Base-by-base conservation (phyloP, 108 stramenopile species). In the Pseudonitzschia pungens region DNA sequence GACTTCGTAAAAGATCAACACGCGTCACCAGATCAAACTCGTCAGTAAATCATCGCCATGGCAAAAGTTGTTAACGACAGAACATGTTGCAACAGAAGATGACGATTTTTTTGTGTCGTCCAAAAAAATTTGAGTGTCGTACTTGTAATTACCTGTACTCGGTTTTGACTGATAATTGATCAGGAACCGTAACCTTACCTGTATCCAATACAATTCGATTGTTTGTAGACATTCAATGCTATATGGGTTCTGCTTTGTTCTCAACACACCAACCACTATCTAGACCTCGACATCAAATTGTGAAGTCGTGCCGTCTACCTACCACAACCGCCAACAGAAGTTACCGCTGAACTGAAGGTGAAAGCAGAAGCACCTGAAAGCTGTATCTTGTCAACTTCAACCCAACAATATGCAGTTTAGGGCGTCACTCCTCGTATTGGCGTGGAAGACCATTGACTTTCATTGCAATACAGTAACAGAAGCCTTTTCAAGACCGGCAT, bases 401-500 rank as follows among this genome's bases (percentile, higher is more conserved):
- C 54, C 10, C 26, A 55, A 26, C 54, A 18, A 26, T 24, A 24
- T 55, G 20, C 54, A 55, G 26, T 24, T 8, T 12, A 12, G 54
- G 54, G 54, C 24, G 10, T 55, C 26, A 3, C 22, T 55, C 21
- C 6, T 55, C 24, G 54, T 24, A 21, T 62, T 62, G 18, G 60
- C 60, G 36, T 62, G 31, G 32, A 33, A 9, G 12, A 29, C 60
- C 16, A 40, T 33, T 14, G 32, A 62, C 15, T 58, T 58, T 26
- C 50, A 51, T n/a, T 16, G 28, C 15, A 31, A 31, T 58, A 16
- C 24, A 62, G 29, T 62, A 26, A n/a, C 60, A 11, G 32, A 62
- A n/a, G 60, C 60, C 36, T 62, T 62, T 62, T 1, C 32, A 9
- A 58, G 26, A 58, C 57, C 57, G 32, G 0, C 36, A 40, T 62